Percentiles rank a stretch among this genome's conserved stretches.
phyloP scores from a whole-genome alignment of 306 rosid genomes.

The Carpinus fangiana region DNA sequence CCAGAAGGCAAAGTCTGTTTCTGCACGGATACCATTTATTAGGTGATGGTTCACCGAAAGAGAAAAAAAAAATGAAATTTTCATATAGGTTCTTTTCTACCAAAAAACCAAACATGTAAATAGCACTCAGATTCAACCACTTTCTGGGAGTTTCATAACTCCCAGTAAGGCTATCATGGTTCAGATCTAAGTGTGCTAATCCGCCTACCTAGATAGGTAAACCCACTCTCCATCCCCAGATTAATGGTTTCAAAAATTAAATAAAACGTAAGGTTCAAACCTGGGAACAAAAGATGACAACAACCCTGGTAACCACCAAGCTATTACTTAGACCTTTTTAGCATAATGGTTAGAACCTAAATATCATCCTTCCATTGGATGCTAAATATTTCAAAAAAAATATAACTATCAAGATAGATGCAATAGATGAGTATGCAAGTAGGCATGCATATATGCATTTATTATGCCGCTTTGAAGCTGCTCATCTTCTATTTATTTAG shows the following conservation, averaged over 20 bases:
- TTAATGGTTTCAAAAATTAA: no score
- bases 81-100: not conserved
- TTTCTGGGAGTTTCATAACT: not conserved
- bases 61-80: no score
- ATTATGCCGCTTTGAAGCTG: not conserved
- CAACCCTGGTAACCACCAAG: not conserved
- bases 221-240: no score
- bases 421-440: no score
- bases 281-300: not conserved
- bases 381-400: no score
- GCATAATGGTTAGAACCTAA: not conserved
- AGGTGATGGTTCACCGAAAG: not conserved
- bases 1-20: not conserved
- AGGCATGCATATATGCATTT: not conserved
- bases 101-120: not conserved
- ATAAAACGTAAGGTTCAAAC: no score
- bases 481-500: not conserved
- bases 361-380: not conserved
- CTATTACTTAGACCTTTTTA: not conserved
- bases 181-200: not conserved
- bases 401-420: no score
- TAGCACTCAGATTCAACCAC: not conserved
- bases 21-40: not conserved
- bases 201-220: not conserved
- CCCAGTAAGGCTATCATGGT: not conserved